Conservation (phyloP, 139 green algal species). For the Micractinium conductrix region DNA sequence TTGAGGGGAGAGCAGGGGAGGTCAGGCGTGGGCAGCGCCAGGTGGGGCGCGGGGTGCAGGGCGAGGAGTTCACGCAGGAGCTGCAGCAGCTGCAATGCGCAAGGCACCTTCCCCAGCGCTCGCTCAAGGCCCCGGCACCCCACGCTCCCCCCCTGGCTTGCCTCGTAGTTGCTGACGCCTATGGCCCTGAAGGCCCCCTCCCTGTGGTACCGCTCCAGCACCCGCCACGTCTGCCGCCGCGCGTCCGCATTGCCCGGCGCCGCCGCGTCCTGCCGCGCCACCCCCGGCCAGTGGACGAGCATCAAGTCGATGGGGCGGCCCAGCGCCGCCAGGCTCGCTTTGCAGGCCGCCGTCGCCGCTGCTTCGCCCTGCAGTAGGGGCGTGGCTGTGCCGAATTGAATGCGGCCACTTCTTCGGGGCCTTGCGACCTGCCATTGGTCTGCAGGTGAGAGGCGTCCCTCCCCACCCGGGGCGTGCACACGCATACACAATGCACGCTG, state of each 20-base stretch:
- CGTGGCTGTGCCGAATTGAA: too few relatives aligned
- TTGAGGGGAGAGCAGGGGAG: too few relatives aligned
- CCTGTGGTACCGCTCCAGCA: constrained; percentile 52
- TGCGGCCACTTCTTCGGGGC: too few relatives aligned
- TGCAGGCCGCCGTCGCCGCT: neutral
- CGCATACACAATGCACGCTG: neutral
- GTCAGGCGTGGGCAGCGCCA: too few relatives aligned
- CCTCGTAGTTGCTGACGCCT: constrained; percentile 77
- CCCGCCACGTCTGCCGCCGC: constrained; percentile 64
- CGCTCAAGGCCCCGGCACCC: too few relatives aligned
- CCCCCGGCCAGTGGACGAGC: constrained; percentile 65
- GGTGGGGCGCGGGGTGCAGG: too few relatives aligned
- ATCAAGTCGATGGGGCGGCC: constrained; percentile 23
- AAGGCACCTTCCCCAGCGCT: too few relatives aligned
- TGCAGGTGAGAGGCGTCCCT: neutral
- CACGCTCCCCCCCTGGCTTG: too few relatives aligned
- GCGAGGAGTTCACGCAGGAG: too few relatives aligned
- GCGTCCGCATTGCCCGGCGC: constrained; percentile 15
- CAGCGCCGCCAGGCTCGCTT: neutral
- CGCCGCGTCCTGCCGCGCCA: neutral
- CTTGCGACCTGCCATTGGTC: too few relatives aligned
- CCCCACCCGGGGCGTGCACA: neutral
- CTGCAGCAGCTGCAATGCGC: too few relatives aligned
- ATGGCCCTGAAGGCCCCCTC: constrained; percentile 62
- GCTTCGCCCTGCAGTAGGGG: neutral